phyloP scores from a whole-genome alignment of 805 yeast species.

The Candida gorgasii region DNA sequence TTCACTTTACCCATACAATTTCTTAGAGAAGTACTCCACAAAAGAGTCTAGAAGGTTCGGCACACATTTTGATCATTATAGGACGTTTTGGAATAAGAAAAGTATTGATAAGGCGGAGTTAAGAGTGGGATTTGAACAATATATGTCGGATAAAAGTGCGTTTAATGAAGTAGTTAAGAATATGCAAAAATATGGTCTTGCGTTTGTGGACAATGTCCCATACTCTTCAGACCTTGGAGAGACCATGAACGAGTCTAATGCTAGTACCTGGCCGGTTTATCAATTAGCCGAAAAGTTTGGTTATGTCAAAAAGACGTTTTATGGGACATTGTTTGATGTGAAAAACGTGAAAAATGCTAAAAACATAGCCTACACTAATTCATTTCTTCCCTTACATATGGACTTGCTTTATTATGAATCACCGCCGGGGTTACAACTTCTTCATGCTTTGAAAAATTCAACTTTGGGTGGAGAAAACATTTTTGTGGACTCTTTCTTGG shows the following conservation, averaged over 20 bases:
- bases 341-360: conserved; percentile 49
- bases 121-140: background rate
- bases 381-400: conserved; percentile 72
- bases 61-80: conserved; percentile 35
- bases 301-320: conserved; percentile 67
- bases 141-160: conserved; percentile 16
- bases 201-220: conserved; percentile 57
- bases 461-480: conserved; percentile 67
- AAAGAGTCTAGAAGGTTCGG: conserved; percentile 33
- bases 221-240: conserved; percentile 26
- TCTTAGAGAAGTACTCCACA: conserved; percentile 46
- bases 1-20: conserved; percentile 44
- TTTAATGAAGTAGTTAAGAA: conserved; percentile 43
- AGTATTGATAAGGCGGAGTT: conserved; percentile 19
- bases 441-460: conserved; percentile 58
- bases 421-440: conserved; percentile 75
- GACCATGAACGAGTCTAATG: conserved; percentile 40
- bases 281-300: conserved; percentile 56
- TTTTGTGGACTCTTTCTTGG: conserved; percentile 70
- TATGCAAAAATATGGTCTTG: conserved; percentile 57
- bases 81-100: conserved; percentile 40
- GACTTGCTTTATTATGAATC: conserved; percentile 76
- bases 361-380: conserved; percentile 69
- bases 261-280: conserved; percentile 41
- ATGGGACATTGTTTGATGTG: conserved; percentile 73